Evolutionary conservation across 1,284 basidiomycete species (phyloP), one percentile per base, ranked within the genome.

Genomic region (Cutaneotrichosporon dermatis): DNA sequence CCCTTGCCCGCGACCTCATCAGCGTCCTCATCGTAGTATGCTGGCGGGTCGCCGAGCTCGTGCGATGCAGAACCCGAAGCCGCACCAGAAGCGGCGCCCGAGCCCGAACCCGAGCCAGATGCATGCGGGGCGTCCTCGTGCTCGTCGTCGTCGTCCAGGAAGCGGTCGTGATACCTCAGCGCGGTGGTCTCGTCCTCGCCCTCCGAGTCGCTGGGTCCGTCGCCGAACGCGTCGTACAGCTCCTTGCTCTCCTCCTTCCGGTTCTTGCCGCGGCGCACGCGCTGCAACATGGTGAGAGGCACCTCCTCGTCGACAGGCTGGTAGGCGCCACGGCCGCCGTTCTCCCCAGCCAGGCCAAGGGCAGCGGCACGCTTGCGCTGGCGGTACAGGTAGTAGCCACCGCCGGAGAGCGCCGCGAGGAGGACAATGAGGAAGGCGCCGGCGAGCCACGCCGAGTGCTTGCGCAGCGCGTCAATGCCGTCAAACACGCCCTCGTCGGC

Each of bases 141-240:
- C 45, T 61, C 67, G 16, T 69, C 72, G 13, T 73, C 74, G 58
- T 78, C 76, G 16, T 70, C 75, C 35, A 79, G 62, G 66, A 78
- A 79, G 50, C 71, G 69, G 62, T 79, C 77, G 58, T 79, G 77
- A 59, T 79, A 79, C 48, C 69, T 61, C 52, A 79, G 64, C 7
- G 68, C 70, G 2, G 68, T 67, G 10, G 59, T 51, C 9, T 66
- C 68, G 25, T 70, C 72, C 5, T 72, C 25, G 25, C 25, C 73
- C 11, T 72, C 70, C 1, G 68, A 68, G 54, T 76, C 74, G 43
- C 70, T 70, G 13, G 73, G 73, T 33, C 73, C 76, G 69, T 92
- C 90, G 16, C 90, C 91, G 77, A 94, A 94, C 12, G 92, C 91
- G 76, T 94, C 92, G 69, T 94, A 94, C 58, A 94, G 73, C 74